Base-by-base conservation (phyloP, 2,329 filamentous ascomycete genomes). In the Colletotrichum gloeosporioides region DNA sequence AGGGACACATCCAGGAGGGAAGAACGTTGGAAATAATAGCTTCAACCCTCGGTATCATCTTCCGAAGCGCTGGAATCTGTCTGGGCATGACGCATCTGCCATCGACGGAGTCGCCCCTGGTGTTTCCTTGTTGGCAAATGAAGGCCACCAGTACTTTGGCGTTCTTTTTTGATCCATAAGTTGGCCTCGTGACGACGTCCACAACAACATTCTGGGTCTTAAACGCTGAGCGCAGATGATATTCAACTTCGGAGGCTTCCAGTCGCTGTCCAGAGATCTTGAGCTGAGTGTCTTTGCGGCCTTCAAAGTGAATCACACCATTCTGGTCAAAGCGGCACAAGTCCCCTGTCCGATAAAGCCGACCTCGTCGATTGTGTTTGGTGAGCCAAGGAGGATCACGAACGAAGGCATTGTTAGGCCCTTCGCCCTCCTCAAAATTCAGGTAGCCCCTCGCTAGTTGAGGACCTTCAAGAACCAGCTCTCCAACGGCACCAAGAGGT, bases 261-360 rank as follows among this genome's bases (percentile, higher is more conserved):
- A 84, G 67, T 4, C 83, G 80, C 10, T 84, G 79, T 12, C 82
- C 82, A 25, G 81, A 79, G 12, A 84, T 76, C 67, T 81, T 81
- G 39, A 80, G 77, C 61, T 78, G 75, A 6, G 53, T 69, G 55
- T 80, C 80, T 34, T 77, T 79, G 29, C 77, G 80, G 71, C 77
- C 78, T 16, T 71, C 65, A 39, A 72, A 79, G 29, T 79, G 75
- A 10, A 80, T 63, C 6, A 70, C 75, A 15, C 69, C 69, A 64
- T 66, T 59, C 27, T 57, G 31, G 39, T 69, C 34, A 53, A 71
- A 53, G 61, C 74, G 49, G 29, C 76, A 59, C 15, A 73, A 67
- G 10, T 79, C 78, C 13, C 78, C 77, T 16, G 78, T 79, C 64
- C 78, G 76, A n/a, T 75, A 76, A 15, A 76, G 49, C 16, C 71